Evolutionary conservation across 768 basidiomycete genomes (phyloP), one percentile per base, ranked within the genome.

Genomic region (Leccinum uliginosum): DNA sequence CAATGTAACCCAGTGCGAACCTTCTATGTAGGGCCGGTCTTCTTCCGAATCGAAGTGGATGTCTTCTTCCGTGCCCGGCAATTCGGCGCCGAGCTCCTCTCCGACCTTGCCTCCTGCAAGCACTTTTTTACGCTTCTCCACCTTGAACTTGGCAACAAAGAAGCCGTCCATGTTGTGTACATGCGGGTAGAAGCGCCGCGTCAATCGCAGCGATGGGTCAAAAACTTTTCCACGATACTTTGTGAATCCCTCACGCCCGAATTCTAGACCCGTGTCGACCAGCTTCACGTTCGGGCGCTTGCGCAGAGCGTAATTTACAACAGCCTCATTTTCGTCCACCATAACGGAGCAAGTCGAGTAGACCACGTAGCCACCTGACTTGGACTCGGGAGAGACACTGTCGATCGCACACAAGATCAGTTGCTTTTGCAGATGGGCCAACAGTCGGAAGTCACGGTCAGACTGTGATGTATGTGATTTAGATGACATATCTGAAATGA

Each of bases 121-220:
- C 34, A 56, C 66, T 75, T 89, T 94, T 49, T 75, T 68, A 57
- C 87, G 80, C 73, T 84, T 91, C 69, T 85, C 88, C n/a, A 98
- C 87, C 73, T 91, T 95, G 81, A 99, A 92, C 73, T 98, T 98
- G 57, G 96, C 96, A 54, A 98, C 95, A 72, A 82, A 99, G 81
- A 99, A 99, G 6, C 97, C 97, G 71, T 99, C 97, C 95, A 98
- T 97, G 74, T 99, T 99, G 75, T 98, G 95, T 65, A 97, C 94
- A 73, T 98, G 95, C 15, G 95, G 91, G 70, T 94, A 96, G 72
- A 93, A 96, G 59, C 97, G 78, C 63, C 93, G 78, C 19, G 97
- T 97, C 61, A 96, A 73, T 59, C 76, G 80, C 65, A 99, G 70
- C 61, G 82, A 89, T 32, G 88, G 79, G 69, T 86, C 80, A 75